Conservation (phyloP, 768 basidiomycete genomes). For the Hericium alpestre region DNA sequence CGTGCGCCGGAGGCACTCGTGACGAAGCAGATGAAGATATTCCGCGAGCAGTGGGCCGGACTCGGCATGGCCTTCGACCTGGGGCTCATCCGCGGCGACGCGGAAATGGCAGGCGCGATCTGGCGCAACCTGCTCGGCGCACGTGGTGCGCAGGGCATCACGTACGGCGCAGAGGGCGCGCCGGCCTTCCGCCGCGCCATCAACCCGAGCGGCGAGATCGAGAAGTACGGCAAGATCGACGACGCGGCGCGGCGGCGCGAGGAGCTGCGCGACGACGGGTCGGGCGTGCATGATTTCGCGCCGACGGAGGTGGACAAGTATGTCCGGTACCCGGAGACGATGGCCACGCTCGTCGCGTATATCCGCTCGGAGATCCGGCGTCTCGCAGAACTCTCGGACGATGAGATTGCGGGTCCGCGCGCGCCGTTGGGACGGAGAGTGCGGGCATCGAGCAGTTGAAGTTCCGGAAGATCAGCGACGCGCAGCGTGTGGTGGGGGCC, state of each 20-base stretch:
- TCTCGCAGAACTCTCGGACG: constrained; percentile 7
- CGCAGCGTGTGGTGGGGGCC: not conserved
- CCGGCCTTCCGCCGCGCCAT: constrained; percentile 47
- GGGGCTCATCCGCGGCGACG: constrained; percentile 58
- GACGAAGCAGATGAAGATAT: constrained; percentile 79
- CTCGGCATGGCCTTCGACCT: constrained; percentile 72
- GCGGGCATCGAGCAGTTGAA: constrained; percentile 6
- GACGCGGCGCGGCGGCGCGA: constrained; percentile 35
- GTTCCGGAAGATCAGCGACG: constrained; percentile 5
- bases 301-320: constrained; percentile 54
- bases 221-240: constrained; percentile 49
- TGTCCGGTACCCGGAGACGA: constrained; percentile 61
- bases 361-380: constrained; percentile 8
- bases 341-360: constrained; percentile 50
- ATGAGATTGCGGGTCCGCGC: not conserved
- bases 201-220: constrained; percentile 59
- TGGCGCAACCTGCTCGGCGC: constrained; percentile 90
- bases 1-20: constrained; percentile 72
- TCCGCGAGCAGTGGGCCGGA: constrained; percentile 88
- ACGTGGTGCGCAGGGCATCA: constrained; percentile 67
- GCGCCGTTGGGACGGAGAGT: constrained; percentile 5
- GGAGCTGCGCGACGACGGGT: constrained; percentile 52
- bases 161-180: constrained; percentile 15
- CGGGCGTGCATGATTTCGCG: constrained; percentile 63
- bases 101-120: constrained; percentile 74